Conservation (phyloP, 768 basidiomycete genomes). For the Rhodotorula kratochvilovae region DNA sequence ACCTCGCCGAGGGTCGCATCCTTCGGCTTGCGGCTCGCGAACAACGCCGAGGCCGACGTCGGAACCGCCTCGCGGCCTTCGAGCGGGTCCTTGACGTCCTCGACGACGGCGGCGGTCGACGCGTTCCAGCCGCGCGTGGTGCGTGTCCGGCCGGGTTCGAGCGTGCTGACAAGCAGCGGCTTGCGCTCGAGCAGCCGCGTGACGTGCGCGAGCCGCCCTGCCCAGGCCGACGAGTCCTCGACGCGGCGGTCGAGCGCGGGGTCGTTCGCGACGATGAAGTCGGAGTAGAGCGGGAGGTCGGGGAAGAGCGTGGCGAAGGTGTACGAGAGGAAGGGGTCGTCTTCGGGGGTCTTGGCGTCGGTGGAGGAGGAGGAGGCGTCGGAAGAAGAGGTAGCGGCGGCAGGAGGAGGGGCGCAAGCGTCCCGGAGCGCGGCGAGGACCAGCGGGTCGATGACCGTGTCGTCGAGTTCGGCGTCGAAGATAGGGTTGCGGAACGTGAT, state of each 20-base stretch:
- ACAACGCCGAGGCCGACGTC: constrained; percentile 35
- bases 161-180: constrained; percentile 75
- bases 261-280: constrained; percentile 31
- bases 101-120: constrained; percentile 23
- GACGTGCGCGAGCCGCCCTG: constrained; percentile 68
- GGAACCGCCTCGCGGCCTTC: constrained; percentile 32
- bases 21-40: constrained; percentile 42
- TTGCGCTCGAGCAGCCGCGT: constrained; percentile 73
- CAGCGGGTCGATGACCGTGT: constrained; percentile 29
- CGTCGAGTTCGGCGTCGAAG: constrained; percentile 30
- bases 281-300: constrained; percentile 59
- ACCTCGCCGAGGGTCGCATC: constrained; percentile 34
- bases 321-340: constrained; percentile 20
- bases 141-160: constrained; percentile 75
- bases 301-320: constrained; percentile 69
- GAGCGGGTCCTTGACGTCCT: constrained; percentile 37
- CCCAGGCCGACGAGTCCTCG: constrained; percentile 65
- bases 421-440: constrained; percentile 16
- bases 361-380: background rate
- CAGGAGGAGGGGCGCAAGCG: background rate
- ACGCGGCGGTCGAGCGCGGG: constrained; percentile 56
- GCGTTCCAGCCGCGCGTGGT: constrained; percentile 54
- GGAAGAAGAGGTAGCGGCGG: background rate
- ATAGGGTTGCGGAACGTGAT: constrained; percentile 37
- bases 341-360: constrained; percentile 7